Base-by-base conservation (phyloP, 768 basidiomycete species). In the Tylopilus vinaceipallidus region DNA sequence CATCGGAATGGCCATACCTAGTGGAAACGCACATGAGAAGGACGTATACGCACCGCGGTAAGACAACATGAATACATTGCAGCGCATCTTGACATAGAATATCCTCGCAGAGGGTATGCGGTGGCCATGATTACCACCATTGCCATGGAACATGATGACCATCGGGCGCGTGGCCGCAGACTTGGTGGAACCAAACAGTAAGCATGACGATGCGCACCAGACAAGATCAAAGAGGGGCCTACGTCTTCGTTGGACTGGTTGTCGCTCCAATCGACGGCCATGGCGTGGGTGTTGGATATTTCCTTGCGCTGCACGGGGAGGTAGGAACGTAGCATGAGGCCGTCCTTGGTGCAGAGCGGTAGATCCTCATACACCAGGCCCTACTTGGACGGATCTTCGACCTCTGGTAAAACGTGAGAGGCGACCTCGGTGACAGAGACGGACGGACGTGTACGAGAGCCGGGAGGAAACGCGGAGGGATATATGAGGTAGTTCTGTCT, bases 1-100 rank as follows among this genome's bases (percentile, higher is more conserved):
- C 95, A 57, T 94, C 88, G 0, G 91, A 94, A 23, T 73, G 77
- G 3, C 95, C 95, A 62, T 98, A 98, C 13, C 93, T 94, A 17
- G 6, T 24, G 8, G 49, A 24, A 24, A 33, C 26, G 17, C 13
- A 11, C 10, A 26, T 45, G 41, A 32, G 23, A 24, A 43, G 6
- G 16, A 6, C 19, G 26, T 1, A 34, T 30, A 68, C 83, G 50
- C 59, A 91, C 88, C 94, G 61, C 95, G 74, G 64, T 99, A 99
- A 41, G 89, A 93, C 51, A 95, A 71, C 86, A 98, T 92, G 34
- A 98, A 72, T 3, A 97, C 92, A 63, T 98, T 98, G 67, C 93
- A 97, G 14, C 90, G 77, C 82, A 92, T 84, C 61, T 82, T 81
- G 40, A 81, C 69, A 62, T 79, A 90, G 63, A 98, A 95, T 29